Evolutionary conservation across 1,284 basidiomycete species (phyloP), one percentile per base, ranked within the genome.

Genomic region (Leccinum fallax): DNA sequence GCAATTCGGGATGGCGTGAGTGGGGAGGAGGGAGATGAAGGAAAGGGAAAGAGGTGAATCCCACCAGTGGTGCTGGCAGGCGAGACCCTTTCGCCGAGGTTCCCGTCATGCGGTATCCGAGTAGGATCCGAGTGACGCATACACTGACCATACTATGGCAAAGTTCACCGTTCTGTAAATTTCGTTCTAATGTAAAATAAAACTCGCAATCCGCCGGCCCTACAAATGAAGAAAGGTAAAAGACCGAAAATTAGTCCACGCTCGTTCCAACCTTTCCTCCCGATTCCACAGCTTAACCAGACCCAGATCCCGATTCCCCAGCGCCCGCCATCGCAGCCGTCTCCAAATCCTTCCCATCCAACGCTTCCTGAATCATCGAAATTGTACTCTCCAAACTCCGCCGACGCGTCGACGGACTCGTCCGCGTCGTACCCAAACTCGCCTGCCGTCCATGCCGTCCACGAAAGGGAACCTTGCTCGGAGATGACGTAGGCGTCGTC

Each of bases 351-450:
- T 79, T 84, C 46, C 89, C 91, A 64, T 94, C 94, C 74, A 89
- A 85, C 11, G 90, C 93, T 67, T 93, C 92, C 76, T 95, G 90
- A 72, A 99, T 97, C 77, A 98, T 86, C 69, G 90, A 91, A 82
- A 97, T 95, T 58, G 97, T 99, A 74, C 93, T 96, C 82, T 98
- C 97, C 74, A 99, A 80, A 73, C 93, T 95, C 69, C 96, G 84
- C 75, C 96, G 81, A 66, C 97, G 84, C 62, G 91, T 99, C 71
- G 93, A 95, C 10, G 97, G 97, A 73, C 91, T 94, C 53, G 95
- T 97, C 86, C 93, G 93, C 66, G 97, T 99, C 62, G 97, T 99
- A 3, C 97, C 97, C 63, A 99, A 79, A 73, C 94, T 96, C 61
- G 93, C 90, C 66, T 95, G 91, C 21, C 96, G 85, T 1, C 84